Base-by-base conservation (phyloP, 2,329 filamentous ascomycete genomes). In the Ophidiomyces ophidiicola region DNA sequence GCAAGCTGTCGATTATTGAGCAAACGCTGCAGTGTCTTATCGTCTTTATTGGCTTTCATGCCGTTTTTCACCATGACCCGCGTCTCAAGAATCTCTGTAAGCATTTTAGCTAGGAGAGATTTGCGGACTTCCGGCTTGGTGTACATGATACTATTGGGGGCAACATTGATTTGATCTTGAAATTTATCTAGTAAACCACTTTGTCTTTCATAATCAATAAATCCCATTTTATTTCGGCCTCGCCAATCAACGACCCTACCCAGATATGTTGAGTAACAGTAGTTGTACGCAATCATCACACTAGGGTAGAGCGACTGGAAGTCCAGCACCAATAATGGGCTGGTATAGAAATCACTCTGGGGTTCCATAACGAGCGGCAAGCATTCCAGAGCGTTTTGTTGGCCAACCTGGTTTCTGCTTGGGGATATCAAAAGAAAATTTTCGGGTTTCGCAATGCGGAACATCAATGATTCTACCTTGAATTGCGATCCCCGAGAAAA, bases 391-490 rank as follows among this genome's bases (percentile, higher is more conserved):
- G 90, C 87, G 55, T 96, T 96, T 54, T 98, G 90, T 18, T 80
- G 76, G 2, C 87, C 88, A 1, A 96, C 88, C 57, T 98, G 90
- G 57, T 86, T 88, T 46, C 80, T 75, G 57, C 80, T 92, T 0
- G 90, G 90, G 5, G 87, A 96, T 1, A 93, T 74, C 1, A 98
- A 70, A 5, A 96, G 68, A 51, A 90, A 92, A 50, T 90, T 94
- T 58, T 98, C 90, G 0, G 90, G 87, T 57, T 98, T 98, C 30
- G 90, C 88, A 50, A 98, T 94, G 30, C 90, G 78, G 53, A 96
- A 94, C 90, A 98, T 96, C 51, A 94, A 78, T 1, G 88, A 94
- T 61, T 98, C 90, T 28, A 98, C 90, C 58, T 98, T 98, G 71
- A 92, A 96, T 55, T 98, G 90, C 0, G 87, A 96, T 11, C 90